Evolutionary conservation across 2,329 filamentous ascomycete species (phyloP), one percentile per base, ranked within the genome.

Genomic region (Aspergillus sp.): DNA sequence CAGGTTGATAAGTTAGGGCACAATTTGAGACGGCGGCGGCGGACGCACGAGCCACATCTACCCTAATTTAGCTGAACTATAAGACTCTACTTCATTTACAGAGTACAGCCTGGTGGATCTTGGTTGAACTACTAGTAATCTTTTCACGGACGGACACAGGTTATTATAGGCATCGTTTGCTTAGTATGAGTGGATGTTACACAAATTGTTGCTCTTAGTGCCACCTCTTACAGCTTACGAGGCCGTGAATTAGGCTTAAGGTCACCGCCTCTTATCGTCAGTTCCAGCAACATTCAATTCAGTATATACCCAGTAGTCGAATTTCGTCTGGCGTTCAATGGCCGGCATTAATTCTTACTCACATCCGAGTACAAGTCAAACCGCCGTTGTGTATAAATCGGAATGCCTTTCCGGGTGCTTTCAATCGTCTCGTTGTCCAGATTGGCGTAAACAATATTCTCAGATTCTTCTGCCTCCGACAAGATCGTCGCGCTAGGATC

Each of bases 351-450:
- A 35, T 65, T 55, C 27, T 61, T 57, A 68, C 87, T 92, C 33
- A 99, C 86, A 80, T 99, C 93, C 0, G 91, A 90, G 74, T 99
- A 99, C 19, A 99, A 89, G 75, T 99, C 95, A 72, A 96, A 99
- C 64, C 95, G 82, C 68, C 95, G 84, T 82, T 99, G 95, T 17
- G 82, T 84, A 68, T 87, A 86, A 53, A 98, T 80, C 2, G 95
- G 95, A 65, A 99, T 96, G 6, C 88, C 88, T 73, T 84, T 91
- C 72, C 93, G 85, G 46, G 87, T 86, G 76, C 90, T 87, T 55
- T 86, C 84, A 66, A 98, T 90, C 68, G 81, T 84, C 11, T 83
- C 85, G 4, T 81, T 83, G 37, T 85, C 81, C 69, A 97, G 74
- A 58, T 93, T 88, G 45, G 86, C 89, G 71, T 87, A 85, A 11